Conservation (phyloP, 805 yeast species). For the Candida vaughaniae region DNA sequence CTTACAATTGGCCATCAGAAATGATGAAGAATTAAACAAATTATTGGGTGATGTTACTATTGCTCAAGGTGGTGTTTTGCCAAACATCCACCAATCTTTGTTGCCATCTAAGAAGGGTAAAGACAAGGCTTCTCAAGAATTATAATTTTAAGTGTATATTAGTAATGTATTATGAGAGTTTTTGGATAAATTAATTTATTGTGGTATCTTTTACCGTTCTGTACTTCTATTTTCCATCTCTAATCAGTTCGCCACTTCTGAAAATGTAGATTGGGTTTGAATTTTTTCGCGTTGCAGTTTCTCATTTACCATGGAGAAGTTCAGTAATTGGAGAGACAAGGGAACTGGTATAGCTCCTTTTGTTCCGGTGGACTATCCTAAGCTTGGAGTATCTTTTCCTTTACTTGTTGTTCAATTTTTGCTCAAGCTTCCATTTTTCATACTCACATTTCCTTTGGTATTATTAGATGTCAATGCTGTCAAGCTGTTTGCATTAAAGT, state of each 20-base stretch:
- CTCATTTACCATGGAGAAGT: constrained; percentile 64
- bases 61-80: constrained; percentile 99
- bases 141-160: constrained; percentile 35
- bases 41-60: constrained; percentile 89
- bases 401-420: constrained; percentile 11
- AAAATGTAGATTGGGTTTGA: too few relatives aligned
- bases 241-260: background rate
- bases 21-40: constrained; percentile 97
- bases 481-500: constrained; percentile 19
- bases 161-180: constrained; percentile 15
- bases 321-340: constrained; percentile 79
- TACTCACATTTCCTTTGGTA: constrained; percentile 15
- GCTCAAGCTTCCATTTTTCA: constrained; percentile 31
- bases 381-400: constrained; percentile 1
- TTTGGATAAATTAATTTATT: background rate
- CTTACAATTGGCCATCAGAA: constrained; percentile 97
- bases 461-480: constrained; percentile 20
- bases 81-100: constrained; percentile 92
- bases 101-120: constrained; percentile 75
- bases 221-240: background rate
- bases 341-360: constrained; percentile 95
- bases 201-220: background rate
- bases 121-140: constrained; percentile 66
- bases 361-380: constrained; percentile 50
- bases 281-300: too few relatives aligned